These are phyloP conservation scores for Candida namnaoensis DNA, from an alignment of 805 yeast species.

Conservation along the genomic window DNA sequence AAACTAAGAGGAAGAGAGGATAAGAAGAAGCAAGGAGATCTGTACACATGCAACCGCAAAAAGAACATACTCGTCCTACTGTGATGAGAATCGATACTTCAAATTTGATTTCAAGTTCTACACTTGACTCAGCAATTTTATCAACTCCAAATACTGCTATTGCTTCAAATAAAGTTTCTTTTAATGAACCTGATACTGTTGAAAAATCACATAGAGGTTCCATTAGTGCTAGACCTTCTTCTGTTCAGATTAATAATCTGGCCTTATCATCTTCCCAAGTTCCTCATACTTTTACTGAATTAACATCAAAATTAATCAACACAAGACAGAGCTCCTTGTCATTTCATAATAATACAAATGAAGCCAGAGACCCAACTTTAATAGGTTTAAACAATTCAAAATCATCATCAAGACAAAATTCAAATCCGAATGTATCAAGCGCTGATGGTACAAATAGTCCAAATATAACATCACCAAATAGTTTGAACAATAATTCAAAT, in stretches of 20 bases:
- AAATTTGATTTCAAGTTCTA: no score
- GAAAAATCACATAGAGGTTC: slow-evolving; percentile 48
- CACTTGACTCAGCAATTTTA: no score
- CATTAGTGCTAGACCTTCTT: slow-evolving; percentile 43
- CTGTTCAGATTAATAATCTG: slow-evolving; percentile 20
- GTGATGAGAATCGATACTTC: no score
- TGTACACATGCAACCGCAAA: no score
- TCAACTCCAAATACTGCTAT: no score
- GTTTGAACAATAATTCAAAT: not conserved
- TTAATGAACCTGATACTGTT: slow-evolving; percentile 33
- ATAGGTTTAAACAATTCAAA: not conserved
- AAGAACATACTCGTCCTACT: no score
- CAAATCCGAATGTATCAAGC: slow-evolving; percentile 5
- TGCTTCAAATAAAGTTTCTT: slow-evolving; percentile 26
- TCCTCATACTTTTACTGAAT: not conserved
- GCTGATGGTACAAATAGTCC: not conserved
- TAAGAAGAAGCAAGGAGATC: no score
- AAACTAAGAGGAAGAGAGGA: no score
- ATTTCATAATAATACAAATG: no score
- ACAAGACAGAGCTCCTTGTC: no score
- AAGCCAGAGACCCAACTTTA: not conserved
- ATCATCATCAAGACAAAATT: slow-evolving; percentile 19
- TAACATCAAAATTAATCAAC: no score
- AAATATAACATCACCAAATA: not conserved
- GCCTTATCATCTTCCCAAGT: not conserved